Evolutionary conservation across 1,139 yeast species (phyloP), one percentile per base, ranked within the genome.

Genomic region (Komagataea norvegica): DNA sequence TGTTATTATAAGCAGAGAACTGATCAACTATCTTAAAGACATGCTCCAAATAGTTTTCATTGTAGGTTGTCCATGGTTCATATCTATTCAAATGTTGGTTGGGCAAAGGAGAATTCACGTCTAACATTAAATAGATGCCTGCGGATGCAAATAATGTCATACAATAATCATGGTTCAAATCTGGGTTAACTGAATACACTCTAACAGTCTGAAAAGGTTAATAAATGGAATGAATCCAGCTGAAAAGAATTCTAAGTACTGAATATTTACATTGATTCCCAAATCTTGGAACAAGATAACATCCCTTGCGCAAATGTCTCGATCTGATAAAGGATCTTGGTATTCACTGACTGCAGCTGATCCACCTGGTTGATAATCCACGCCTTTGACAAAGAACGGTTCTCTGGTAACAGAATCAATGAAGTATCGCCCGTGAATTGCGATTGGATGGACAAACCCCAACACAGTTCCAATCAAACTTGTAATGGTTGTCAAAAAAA

Each of bases 101-200:
- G 14, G 70, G 74, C 36, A 81, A 59, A 0, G 97, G 96, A 0
- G 96, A 83, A 59, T 88, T 89, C 26, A 91, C 95, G 59, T 91
- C 98, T 27, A 91, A 67, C 24, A 91, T 80, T 39, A 91, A 70
- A 57, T 91, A 91, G 25, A 91, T 89, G 0, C 97, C 97, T 0
- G 96, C 95, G 7, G 80, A 69, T 4, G 96, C 96, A 41, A 91
- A 68, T 64, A 89, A 63, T 0, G 94, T 74, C 97, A 91, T 91
- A 57, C 98, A 91, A 40, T 70, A 73, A 52, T 89, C 94, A 60
- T 91, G 98, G 57, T 88, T 72, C 42, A 87, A 65, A 42, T 79
- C 77, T 3, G 96, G 85, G 51, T 87, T 85, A 29, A 91, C 73
- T 1, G 96, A 81, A 55, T 91, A 91, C 11, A 91, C 82, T 45